phyloP scores from a whole-genome alignment of 768 basidiomycete genomes.

The Leccinellum albellum region DNA sequence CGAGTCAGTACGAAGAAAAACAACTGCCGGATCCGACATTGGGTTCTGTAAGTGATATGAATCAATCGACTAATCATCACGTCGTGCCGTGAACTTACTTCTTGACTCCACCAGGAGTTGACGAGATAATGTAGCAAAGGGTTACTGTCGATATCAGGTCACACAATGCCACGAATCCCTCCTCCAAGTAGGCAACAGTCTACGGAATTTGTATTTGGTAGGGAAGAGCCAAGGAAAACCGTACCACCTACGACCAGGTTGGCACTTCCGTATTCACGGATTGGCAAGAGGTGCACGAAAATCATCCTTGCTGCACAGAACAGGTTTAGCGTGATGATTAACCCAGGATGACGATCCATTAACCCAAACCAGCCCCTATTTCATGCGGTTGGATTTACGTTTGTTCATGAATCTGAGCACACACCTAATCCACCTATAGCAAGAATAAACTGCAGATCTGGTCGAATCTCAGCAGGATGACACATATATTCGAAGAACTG shows the following conservation, averaged over 20 bases:
- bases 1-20: conserved; percentile 13
- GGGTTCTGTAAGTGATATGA: not conserved
- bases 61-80: not conserved
- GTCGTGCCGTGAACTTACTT: not conserved
- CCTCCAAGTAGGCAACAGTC: conserved; percentile 1
- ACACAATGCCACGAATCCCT: conserved; percentile 4
- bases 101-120: conserved; percentile 4
- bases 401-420: not conserved
- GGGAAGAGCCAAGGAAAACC: not conserved
- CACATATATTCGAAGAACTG: not conserved
- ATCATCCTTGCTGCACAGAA: not conserved
- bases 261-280: not conserved
- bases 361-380: conserved; percentile 7
- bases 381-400: not conserved
- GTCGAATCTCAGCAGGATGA: not conserved
- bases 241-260: not conserved
- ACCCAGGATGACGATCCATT: not conserved
- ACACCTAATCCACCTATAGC: conserved; percentile 2
- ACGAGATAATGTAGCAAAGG: conserved; percentile 10
- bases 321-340: not conserved
- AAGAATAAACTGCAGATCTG: not conserved
- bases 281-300: not conserved
- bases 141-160: conserved; percentile 6
- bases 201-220: not conserved
- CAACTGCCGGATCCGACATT: conserved; percentile 2